These are phyloP conservation scores for Bocquillonia castaneifolia DNA, from an alignment of 441 rosid genomes.

Conservation along the genomic window DNA sequence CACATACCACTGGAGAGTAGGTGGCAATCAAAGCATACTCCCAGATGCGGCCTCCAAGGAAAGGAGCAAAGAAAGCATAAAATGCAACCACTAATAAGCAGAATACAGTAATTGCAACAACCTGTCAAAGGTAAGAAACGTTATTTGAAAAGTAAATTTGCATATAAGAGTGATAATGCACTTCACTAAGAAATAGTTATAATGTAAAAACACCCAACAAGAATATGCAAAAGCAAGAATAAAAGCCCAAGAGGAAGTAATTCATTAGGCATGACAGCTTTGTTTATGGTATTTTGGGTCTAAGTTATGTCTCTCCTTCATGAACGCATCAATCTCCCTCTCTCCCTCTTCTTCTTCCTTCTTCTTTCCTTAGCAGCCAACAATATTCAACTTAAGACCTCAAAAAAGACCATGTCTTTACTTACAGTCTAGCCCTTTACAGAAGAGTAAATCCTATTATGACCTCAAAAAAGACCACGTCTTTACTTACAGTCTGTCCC, in stretches of 20 bases:
- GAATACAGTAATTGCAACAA: constrained; percentile 85
- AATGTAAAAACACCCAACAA: background rate
- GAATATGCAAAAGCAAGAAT: background rate
- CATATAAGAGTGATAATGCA: background rate
- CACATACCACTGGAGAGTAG: constrained; percentile 78
- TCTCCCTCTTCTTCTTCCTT: too few species aligned
- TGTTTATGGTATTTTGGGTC: background rate
- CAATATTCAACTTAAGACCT: background rate
- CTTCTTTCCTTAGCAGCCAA: too few species aligned
- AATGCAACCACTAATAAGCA: constrained; percentile 71
- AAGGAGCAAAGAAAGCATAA: constrained; percentile 95
- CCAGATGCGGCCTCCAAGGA: constrained; percentile 67
- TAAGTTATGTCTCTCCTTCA: background rate
- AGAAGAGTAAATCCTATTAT: background rate
- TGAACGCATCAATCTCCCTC: background rate
- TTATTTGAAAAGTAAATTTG: constrained; percentile 10
- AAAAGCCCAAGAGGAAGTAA: background rate
- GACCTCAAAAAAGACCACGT: background rate
- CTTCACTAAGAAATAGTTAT: background rate
- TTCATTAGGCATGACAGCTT: background rate
- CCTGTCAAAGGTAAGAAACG: constrained; percentile 42
- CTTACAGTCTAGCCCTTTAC: background rate
- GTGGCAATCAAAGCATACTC: constrained; percentile 56
- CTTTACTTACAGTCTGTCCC: too few species aligned
- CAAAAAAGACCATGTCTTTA: background rate